Percentiles rank a stretch among this genome's conserved stretches.
These are phyloP conservation scores for Nigrospora osmanthi DNA, from an alignment of 2,329 filamentous ascomycete genomes.

Conservation along the genomic window DNA sequence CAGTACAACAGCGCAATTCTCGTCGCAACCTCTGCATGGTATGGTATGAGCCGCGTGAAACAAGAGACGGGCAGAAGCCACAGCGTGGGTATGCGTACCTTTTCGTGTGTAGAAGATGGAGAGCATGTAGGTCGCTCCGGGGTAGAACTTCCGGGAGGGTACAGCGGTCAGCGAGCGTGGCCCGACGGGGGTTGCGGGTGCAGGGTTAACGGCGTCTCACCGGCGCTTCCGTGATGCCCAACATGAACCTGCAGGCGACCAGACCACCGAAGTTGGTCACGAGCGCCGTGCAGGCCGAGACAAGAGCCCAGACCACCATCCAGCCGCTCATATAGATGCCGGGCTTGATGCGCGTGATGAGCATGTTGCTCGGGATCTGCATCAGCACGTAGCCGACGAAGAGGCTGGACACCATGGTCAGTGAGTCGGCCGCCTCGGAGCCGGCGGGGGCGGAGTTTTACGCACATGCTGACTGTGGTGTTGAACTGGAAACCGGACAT, in stretches of 20 bases:
- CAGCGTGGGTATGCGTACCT: background rate
- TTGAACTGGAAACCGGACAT: constrained; percentile 28
- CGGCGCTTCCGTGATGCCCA: constrained; percentile 7
- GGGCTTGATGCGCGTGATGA: constrained; percentile 32
- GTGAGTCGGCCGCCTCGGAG: constrained; percentile 22
- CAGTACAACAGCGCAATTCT: constrained; percentile 28
- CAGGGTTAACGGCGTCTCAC: too few species aligned
- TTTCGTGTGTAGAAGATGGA: constrained; percentile 2
- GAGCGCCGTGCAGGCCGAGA: constrained; percentile 30
- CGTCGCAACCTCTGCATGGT: constrained; percentile 4
- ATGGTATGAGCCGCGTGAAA: too few species aligned
- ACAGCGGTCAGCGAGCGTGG: too few species aligned
- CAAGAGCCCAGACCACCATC: constrained; percentile 33
- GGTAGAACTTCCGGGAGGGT: background rate
- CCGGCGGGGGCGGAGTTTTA: constrained; percentile 10
- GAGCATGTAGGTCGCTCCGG: constrained; percentile 4
- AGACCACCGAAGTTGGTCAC: constrained; percentile 28
- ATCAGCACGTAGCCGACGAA: constrained; percentile 18
- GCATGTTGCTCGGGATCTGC: constrained; percentile 29
- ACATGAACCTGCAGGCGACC: constrained; percentile 22
- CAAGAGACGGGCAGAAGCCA: background rate
- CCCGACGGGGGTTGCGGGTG: background rate
- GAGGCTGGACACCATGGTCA: constrained; percentile 21
- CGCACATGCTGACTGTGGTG: constrained; percentile 21
- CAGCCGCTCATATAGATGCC: constrained; percentile 30